phyloP scores from a whole-genome alignment of 2,329 filamentous ascomycete species.

The Nemania diffusa region DNA sequence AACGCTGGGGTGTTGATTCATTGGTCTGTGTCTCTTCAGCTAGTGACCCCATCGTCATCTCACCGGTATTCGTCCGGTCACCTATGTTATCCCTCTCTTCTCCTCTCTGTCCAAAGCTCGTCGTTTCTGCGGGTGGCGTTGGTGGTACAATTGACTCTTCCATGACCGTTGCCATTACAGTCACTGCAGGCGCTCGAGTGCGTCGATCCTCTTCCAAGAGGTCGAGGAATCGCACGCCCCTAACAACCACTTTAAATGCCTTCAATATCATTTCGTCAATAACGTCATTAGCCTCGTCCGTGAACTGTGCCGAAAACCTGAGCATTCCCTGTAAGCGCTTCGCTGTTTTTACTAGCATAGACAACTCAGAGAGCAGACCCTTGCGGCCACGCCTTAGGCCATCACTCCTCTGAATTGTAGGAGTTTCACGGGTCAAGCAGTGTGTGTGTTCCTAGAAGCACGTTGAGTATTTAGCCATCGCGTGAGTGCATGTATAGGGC shows the following conservation, averaged over 20 bases:
- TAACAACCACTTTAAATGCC: constrained; percentile 92
- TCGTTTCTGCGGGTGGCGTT: constrained; percentile 70
- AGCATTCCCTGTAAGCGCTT: constrained; percentile 85
- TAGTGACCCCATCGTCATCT: constrained; percentile 50
- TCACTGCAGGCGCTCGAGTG: constrained; percentile 61
- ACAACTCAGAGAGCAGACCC: constrained; percentile 87
- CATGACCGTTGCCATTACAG: constrained; percentile 68
- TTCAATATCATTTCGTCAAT: constrained; percentile 94
- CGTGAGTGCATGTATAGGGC: background rate
- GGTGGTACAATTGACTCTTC: constrained; percentile 69
- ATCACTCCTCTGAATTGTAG: constrained; percentile 78
- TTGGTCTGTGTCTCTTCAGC: constrained; percentile 53
- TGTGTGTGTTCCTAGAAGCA: constrained; percentile 80
- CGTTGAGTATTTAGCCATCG: constrained; percentile 4
- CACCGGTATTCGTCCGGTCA: constrained; percentile 52
- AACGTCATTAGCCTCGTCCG: constrained; percentile 75
- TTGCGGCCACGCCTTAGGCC: constrained; percentile 83
- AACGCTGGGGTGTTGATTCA: constrained; percentile 56
- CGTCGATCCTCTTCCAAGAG: constrained; percentile 75
- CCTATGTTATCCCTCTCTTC: constrained; percentile 53
- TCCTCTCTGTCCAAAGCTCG: constrained; percentile 57
- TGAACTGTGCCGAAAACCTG: constrained; percentile 57
- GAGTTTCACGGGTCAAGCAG: constrained; percentile 85
- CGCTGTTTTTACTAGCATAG: constrained; percentile 86
- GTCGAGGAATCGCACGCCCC: constrained; percentile 90